Conservation (phyloP, 441 rosid genomes). For the Populus tomentosa region DNA sequence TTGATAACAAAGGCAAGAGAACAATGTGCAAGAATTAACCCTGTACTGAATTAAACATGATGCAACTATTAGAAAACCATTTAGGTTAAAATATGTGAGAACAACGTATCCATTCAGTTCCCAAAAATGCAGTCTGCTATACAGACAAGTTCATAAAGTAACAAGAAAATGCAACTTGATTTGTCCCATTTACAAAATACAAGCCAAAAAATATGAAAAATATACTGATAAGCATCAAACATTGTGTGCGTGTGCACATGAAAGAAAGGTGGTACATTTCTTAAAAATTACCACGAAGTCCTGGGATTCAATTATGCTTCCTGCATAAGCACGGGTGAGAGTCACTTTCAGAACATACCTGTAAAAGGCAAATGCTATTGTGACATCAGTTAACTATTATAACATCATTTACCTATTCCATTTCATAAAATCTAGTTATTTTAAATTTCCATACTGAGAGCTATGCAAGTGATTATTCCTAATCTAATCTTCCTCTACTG, state of each 20-base stretch:
- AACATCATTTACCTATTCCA: neutral
- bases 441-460: neutral
- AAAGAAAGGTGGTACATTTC: neutral
- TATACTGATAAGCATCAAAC: neutral
- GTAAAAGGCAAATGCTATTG: conserved; percentile 12
- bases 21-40: neutral
- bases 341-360: conserved; percentile 97
- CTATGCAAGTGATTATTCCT: neutral
- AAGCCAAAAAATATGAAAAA: neutral
- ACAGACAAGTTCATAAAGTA: neutral
- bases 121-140: neutral
- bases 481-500: neutral
- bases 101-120: neutral
- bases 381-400: neutral
- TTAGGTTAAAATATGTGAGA: neutral
- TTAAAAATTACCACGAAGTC: conserved; percentile 69
- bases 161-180: neutral
- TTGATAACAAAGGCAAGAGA: neutral
- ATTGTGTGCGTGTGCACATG: neutral
- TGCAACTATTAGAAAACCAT: neutral
- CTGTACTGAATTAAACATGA: neutral
- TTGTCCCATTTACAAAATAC: neutral
- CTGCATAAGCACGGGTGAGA: conserved; percentile 71
- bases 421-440: neutral
- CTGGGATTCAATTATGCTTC: conserved; percentile 83